A percentile compares a stretch with the other conserved stretches of the same genome.
These are phyloP conservation scores for Neurospora sp. DNA, from an alignment of 2,329 filamentous ascomycete species.

Conservation along the genomic window DNA sequence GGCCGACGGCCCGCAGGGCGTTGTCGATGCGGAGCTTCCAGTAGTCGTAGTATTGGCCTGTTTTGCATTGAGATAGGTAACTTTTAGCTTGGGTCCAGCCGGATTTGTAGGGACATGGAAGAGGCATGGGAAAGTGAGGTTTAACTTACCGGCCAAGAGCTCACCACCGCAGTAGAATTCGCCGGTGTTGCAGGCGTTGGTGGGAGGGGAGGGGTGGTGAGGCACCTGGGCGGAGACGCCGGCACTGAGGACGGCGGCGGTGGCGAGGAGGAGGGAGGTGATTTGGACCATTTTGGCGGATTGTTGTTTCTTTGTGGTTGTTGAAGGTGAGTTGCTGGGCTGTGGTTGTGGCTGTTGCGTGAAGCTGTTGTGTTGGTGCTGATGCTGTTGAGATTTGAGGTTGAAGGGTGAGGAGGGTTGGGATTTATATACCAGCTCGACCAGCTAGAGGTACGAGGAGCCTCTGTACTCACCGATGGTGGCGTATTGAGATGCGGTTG, in stretches of 20 bases:
- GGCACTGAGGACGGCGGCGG: background rate
- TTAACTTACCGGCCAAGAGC: background rate
- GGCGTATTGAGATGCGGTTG: too few relatives aligned
- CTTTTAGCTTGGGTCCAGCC: background rate
- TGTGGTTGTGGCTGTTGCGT: background rate
- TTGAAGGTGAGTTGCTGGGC: background rate
- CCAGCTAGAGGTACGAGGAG: background rate
- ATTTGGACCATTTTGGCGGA: background rate
- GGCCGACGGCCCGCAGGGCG: background rate
- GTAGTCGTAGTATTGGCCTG: background rate
- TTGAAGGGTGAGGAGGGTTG: background rate
- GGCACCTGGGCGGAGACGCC: background rate
- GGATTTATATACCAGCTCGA: too few relatives aligned
- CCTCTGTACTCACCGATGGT: too few relatives aligned
- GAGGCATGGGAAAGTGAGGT: too few relatives aligned
- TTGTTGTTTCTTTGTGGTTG: background rate
- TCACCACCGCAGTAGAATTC: constrained; percentile 3
- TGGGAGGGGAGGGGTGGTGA: background rate
- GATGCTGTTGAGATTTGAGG: background rate
- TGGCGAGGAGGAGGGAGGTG: background rate
- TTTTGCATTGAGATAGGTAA: background rate
- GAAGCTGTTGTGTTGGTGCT: background rate
- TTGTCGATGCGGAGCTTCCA: constrained; percentile 3
- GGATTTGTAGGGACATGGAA: background rate
- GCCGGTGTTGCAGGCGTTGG: background rate